Percentiles rank a stretch among this genome's conserved stretches.
phyloP scores from a whole-genome alignment of 2,329 filamentous ascomycete species.

The Gaeumannomyces tritici region DNA sequence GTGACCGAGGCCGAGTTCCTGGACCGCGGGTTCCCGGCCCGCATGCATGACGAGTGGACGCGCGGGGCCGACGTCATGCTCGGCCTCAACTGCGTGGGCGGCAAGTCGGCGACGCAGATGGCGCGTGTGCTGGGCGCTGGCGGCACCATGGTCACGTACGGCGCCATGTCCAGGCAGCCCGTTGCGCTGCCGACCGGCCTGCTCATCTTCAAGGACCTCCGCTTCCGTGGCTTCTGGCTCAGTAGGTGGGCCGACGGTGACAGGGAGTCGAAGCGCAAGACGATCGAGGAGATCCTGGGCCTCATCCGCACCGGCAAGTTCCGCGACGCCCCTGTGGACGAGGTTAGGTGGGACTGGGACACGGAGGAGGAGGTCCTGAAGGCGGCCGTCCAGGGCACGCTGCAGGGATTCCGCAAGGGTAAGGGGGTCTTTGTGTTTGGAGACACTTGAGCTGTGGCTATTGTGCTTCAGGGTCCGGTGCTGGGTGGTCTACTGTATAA shows the following conservation, averaged over 20 bases:
- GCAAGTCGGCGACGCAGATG: constrained; percentile 70
- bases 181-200: constrained; percentile 71
- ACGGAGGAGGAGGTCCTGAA: constrained; percentile 61
- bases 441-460: constrained; percentile 32
- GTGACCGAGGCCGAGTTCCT: constrained; percentile 47
- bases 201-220: constrained; percentile 87
- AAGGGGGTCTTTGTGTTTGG: constrained; percentile 85
- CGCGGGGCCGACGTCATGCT: constrained; percentile 63
- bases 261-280: constrained; percentile 62
- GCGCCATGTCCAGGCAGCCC: constrained; percentile 87
- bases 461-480: background rate
- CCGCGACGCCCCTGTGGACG: constrained; percentile 71
- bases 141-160: constrained; percentile 82
- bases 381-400: constrained; percentile 69
- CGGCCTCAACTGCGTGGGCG: constrained; percentile 89
- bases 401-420: constrained; percentile 74
- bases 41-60: constrained; percentile 52
- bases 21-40: constrained; percentile 50
- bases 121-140: constrained; percentile 62
- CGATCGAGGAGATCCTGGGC: constrained; percentile 75
- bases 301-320: constrained; percentile 70
- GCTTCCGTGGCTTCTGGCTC: constrained; percentile 91
- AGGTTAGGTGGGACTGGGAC: constrained; percentile 75
- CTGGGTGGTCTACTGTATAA: too few species aligned
- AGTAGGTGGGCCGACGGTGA: constrained; percentile 78